Conservation (phyloP, 306 rosid species). For the Cucurbita argyrosperma region DNA sequence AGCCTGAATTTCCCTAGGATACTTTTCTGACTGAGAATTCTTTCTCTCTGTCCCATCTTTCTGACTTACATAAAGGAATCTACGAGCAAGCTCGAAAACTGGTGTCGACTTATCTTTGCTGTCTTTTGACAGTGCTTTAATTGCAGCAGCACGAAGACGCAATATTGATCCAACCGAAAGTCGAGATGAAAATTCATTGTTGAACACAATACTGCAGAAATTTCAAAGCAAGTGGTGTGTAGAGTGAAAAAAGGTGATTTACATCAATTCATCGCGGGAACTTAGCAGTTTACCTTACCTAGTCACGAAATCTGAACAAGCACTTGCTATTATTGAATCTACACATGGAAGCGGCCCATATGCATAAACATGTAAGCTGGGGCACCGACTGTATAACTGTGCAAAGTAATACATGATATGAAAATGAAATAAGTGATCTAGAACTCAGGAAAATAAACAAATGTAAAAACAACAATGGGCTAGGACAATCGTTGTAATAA, state of each 20-base stretch:
- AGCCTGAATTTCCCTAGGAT: slow-evolving; percentile 16
- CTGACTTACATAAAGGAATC: slow-evolving; percentile 36
- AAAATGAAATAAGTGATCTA: neutral
- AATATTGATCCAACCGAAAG: slow-evolving; percentile 69
- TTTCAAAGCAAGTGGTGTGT: slow-evolving; percentile 4
- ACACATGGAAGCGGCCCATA: slow-evolving; percentile 93
- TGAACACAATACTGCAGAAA: slow-evolving; percentile 53
- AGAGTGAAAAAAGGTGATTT: slow-evolving; percentile 1
- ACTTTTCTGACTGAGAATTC: slow-evolving; percentile 22
- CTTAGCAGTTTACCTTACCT: slow-evolving; percentile 31
- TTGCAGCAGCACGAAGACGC: slow-evolving; percentile 85
- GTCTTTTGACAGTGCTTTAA: slow-evolving; percentile 58
- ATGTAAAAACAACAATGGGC: neutral
- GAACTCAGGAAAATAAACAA: neutral
- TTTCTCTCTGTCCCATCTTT: slow-evolving; percentile 19
- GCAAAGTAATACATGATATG: slow-evolving; percentile 8
- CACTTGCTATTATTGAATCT: slow-evolving; percentile 62
- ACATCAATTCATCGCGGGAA: neutral
- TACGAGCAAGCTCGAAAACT: slow-evolving; percentile 50
- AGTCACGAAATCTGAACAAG: slow-evolving; percentile 70
- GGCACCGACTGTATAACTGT: slow-evolving; percentile 54
- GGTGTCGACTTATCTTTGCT: slow-evolving; percentile 39
- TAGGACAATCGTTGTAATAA: neutral
- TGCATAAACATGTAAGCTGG: slow-evolving; percentile 70
- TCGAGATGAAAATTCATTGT: slow-evolving; percentile 69